Percentiles rank a stretch among this genome's conserved stretches.
Evolutionary conservation across 1,139 yeast genomes (phyloP).

Genomic region (Saccharomyces hybrid): DNA sequence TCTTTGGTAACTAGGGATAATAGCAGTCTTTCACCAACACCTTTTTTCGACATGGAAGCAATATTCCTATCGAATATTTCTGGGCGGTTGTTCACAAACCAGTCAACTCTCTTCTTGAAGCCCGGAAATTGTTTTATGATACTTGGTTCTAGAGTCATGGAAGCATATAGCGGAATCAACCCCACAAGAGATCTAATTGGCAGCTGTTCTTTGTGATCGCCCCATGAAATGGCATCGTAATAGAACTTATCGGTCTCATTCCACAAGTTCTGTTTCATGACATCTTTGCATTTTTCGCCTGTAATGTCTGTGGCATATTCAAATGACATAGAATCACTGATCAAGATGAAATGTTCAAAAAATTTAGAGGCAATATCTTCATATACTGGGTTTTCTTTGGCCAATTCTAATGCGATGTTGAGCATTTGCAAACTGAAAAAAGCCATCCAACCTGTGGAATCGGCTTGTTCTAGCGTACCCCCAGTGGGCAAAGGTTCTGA

Average conservation of each 20-base stretch:
- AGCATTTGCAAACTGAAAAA: constrained; percentile 87
- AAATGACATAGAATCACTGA: constrained; percentile 92
- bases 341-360: constrained; percentile 86
- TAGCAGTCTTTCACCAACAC: constrained; percentile 78
- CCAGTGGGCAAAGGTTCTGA: constrained; percentile 95
- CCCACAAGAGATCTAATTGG: constrained; percentile 92
- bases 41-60: constrained; percentile 79
- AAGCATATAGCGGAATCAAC: constrained; percentile 85
- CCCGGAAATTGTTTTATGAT: constrained; percentile 71
- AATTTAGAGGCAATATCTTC: constrained; percentile 94
- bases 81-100: constrained; percentile 73
- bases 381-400: constrained; percentile 79
- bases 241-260: constrained; percentile 84
- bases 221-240: constrained; percentile 88
- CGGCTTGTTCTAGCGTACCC: constrained; percentile 88
- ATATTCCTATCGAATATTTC: constrained; percentile 78
- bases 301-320: constrained; percentile 29
- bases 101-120: constrained; percentile 74
- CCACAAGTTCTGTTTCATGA: constrained; percentile 69
- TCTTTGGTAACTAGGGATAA: constrained; percentile 79
- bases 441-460: constrained; percentile 98
- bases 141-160: constrained; percentile 84
- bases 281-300: constrained; percentile 34
- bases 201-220: constrained; percentile 59
- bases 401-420: constrained; percentile 84